Evolutionary conservation across 208 protist genomes (phyloP), one percentile per base, ranked within the genome.

Genomic region (Trichomonas gallinae): DNA sequence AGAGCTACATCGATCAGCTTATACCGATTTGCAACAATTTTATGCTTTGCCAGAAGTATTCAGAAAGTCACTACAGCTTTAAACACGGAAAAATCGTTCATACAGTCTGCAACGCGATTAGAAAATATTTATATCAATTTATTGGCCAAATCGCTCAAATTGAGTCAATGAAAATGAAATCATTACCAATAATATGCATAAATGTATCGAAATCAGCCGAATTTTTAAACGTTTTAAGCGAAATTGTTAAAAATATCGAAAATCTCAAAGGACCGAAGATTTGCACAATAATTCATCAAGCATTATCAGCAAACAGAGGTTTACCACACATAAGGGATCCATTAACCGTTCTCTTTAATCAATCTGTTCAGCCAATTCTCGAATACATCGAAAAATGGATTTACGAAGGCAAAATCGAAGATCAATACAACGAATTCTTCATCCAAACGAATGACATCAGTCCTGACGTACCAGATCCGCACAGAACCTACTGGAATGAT

Each of bases 371-470:
- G 31, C 87, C 87, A 38, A 26, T 93, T 26, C 38, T 93, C 0
- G 26, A 40, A 51, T 93, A 48, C 36, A 51, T 93, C 46, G 87
- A 93, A 58, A 93, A 93, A 93, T 93, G 87, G 87, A 38, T 93
- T 93, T 93, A 48, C 26, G 44, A 23, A 48, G 87, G 87, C 38
- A 44, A 93, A 93, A 38, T 93, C 34, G 87, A 93, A 49, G 87
- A 93, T 93, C 87, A 38, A 38, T 17, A 48, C 45, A 51, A 93
- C n/a, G 87, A 93, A 93, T 93, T 93, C n/a, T 93, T 93, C 26
- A 93, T 93, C 38, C 87, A 38, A 38, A 23, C 44, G 2, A 93
- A 93, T 38, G 8, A 13, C n/a, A 93, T 48, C 42, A 38, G 6
- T 51, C 42, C 23, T 13, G 17, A 38, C 0, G 4, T 51, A 10